Percentiles rank a stretch among this genome's conserved stretches.
These are phyloP conservation scores for Agarophyton chilense DNA, from an alignment of 23 red algal genomes.

Conservation along the genomic window DNA sequence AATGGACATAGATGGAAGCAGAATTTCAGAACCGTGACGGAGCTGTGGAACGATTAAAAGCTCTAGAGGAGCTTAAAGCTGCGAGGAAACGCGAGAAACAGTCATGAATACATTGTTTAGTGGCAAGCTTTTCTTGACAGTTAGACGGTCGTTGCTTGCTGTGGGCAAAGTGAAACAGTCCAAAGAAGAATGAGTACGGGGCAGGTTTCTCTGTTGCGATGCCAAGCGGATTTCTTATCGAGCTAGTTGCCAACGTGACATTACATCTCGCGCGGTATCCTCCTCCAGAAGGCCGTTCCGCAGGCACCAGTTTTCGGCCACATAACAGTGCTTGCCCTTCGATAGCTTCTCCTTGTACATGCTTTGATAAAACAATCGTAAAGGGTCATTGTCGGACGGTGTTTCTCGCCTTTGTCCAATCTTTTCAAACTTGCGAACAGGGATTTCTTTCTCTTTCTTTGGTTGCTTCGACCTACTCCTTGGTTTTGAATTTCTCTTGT, in stretches of 20 bases:
- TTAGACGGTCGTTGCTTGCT: neutral
- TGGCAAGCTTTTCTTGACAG: neutral
- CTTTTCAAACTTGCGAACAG: conserved; percentile 71
- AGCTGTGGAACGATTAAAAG: neutral
- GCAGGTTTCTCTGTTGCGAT: neutral
- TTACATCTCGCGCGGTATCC: conserved; percentile 18
- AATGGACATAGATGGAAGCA: neutral
- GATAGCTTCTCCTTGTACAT: conserved; percentile 84
- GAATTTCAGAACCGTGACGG: conserved; percentile 29
- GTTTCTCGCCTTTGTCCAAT: conserved; percentile 83
- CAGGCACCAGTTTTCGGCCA: conserved; percentile 87
- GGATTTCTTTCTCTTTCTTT: conserved; percentile 33
- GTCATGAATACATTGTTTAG: neutral
- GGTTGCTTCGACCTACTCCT: neutral
- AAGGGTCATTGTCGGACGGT: conserved; percentile 79
- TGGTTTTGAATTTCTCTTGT: conserved; percentile 9
- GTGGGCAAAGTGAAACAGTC: neutral
- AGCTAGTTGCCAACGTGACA: neutral
- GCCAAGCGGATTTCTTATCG: neutral
- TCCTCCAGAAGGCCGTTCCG: conserved; percentile 82
- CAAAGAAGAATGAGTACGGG: neutral
- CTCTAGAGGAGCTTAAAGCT: neutral
- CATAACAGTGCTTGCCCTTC: conserved; percentile 33
- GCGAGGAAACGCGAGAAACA: neutral
- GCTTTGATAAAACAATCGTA: conserved; percentile 87